Percentiles rank a stretch among this genome's conserved stretches.
These are phyloP conservation scores for Sordariomycetes sp. DNA, from an alignment of 2,329 filamentous ascomycete genomes.

Conservation along the genomic window DNA sequence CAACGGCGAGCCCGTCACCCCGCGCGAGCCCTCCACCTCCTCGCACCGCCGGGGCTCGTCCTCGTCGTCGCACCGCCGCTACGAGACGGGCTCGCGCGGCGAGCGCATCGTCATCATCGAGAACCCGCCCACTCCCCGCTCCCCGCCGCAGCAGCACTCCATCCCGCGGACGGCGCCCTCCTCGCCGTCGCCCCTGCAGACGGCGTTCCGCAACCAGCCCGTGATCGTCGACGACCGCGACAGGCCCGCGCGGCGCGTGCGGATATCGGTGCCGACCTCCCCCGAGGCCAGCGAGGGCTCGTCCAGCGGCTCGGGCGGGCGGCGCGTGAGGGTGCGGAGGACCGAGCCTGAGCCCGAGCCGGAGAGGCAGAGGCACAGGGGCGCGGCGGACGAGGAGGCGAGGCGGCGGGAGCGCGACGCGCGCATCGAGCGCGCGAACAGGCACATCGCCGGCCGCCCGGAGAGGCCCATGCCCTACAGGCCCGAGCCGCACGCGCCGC, in stretches of 20 bases:
- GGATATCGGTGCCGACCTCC: slow-evolving; percentile 22
- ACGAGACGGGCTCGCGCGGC: slow-evolving; percentile 10
- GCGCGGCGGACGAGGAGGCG: slow-evolving; percentile 14
- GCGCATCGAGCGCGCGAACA: slow-evolving; percentile 27
- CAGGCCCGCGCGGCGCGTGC: slow-evolving; percentile 17
- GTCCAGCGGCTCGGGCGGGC: neutral
- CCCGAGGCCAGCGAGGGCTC: neutral
- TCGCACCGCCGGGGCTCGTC: neutral
- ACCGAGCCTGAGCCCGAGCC: slow-evolving; percentile 16
- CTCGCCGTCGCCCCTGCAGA: slow-evolving; percentile 19
- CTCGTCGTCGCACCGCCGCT: neutral
- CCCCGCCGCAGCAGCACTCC: slow-evolving; percentile 30
- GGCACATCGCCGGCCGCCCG: slow-evolving; percentile 29
- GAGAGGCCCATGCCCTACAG: too few species aligned
- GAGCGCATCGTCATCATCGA: slow-evolving; percentile 35
- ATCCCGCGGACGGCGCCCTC: slow-evolving; percentile 28
- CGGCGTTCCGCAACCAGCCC: slow-evolving; percentile 17
- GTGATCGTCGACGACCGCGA: slow-evolving; percentile 24
- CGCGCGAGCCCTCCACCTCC: neutral
- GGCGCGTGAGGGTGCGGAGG: slow-evolving; percentile 13
- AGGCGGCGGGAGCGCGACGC: slow-evolving; percentile 10
- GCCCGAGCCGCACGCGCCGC: slow-evolving; percentile 16
- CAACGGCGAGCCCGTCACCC: neutral
- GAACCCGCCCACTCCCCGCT: slow-evolving; percentile 31
- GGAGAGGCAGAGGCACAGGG: slow-evolving; percentile 13